Conservation (phyloP, 352 stramenopile species). For the Phytophthora ramorum region DNA sequence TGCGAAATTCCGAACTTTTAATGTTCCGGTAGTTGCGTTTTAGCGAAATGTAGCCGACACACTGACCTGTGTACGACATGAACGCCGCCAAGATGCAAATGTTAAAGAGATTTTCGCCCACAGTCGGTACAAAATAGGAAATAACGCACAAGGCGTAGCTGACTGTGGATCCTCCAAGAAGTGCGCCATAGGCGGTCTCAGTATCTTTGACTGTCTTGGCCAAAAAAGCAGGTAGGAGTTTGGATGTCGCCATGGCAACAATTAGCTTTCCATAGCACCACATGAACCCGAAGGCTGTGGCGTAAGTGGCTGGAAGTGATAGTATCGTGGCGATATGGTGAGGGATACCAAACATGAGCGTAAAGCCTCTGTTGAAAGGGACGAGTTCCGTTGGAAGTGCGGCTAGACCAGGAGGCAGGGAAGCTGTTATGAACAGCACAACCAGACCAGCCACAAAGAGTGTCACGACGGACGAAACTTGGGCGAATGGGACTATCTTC, state of each 20-base stretch:
- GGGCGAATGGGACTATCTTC: constrained; percentile 29
- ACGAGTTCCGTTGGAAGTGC: constrained; percentile 19
- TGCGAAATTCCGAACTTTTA: constrained; percentile 38
- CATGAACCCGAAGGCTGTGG: constrained; percentile 51
- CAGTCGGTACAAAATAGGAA: constrained; percentile 18
- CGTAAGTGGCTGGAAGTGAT: constrained; percentile 50
- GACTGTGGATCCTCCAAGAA: constrained; percentile 24
- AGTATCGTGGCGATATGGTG: constrained; percentile 16
- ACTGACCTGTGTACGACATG: constrained; percentile 41
- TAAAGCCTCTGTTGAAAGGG: constrained; percentile 41
- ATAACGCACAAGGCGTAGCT: constrained; percentile 43
- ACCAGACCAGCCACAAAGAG: constrained; percentile 32
- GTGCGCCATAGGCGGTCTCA: constrained; percentile 19
- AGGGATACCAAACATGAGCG: constrained; percentile 25
- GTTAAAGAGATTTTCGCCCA: constrained; percentile 28
- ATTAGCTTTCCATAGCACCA: constrained; percentile 58
- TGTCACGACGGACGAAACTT: constrained; percentile 39
- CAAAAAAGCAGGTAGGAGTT: constrained; percentile 36
- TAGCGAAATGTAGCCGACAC: constrained; percentile 42
- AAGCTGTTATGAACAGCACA: constrained; percentile 36
- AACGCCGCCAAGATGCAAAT: constrained; percentile 39
- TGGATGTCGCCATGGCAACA: constrained; percentile 44
- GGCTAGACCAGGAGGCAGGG: constrained; percentile 31
- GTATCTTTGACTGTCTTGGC: constrained; percentile 14
- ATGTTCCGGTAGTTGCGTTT: constrained; percentile 40